phyloP scores from a whole-genome alignment of 2,329 filamentous ascomycete species.

The Hymenoscyphus occultus region DNA sequence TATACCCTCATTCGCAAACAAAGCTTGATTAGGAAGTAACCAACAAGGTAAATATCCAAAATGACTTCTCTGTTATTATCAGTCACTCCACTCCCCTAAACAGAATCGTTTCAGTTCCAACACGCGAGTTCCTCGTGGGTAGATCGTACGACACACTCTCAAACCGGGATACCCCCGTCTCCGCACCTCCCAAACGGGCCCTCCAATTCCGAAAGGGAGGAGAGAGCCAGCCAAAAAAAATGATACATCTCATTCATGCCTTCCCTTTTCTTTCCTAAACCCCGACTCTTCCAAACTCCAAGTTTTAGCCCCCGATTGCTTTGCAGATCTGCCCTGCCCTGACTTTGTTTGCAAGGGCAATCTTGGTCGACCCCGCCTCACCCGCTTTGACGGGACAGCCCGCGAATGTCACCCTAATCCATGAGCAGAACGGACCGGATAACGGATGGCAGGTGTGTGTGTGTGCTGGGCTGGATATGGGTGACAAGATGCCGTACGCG shows the following conservation, averaged over 20 bases:
- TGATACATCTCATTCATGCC: conserved; percentile 2
- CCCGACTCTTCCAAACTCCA: neutral
- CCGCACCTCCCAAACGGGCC: too few species aligned
- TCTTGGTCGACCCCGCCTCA: neutral
- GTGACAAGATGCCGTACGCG: neutral
- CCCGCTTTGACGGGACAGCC: neutral
- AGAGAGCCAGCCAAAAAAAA: neutral
- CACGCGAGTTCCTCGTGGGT: neutral
- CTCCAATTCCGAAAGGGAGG: neutral
- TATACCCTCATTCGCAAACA: neutral
- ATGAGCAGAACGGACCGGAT: neutral
- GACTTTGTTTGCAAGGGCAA: neutral
- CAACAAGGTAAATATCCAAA: neutral
- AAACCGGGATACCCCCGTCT: neutral
- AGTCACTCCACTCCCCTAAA: neutral
- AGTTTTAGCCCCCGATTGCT: neutral
- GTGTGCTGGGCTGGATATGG: neutral
- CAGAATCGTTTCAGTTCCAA: neutral
- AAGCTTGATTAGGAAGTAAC: neutral
- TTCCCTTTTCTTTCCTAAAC: neutral
- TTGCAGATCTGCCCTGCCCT: neutral
- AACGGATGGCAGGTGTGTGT: neutral
- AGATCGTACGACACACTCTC: neutral
- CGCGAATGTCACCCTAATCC: neutral
- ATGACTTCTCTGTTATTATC: neutral